Evolutionary conservation across 331 rosid genomes (phyloP).

Genomic region (Pyrus hybrid): DNA sequence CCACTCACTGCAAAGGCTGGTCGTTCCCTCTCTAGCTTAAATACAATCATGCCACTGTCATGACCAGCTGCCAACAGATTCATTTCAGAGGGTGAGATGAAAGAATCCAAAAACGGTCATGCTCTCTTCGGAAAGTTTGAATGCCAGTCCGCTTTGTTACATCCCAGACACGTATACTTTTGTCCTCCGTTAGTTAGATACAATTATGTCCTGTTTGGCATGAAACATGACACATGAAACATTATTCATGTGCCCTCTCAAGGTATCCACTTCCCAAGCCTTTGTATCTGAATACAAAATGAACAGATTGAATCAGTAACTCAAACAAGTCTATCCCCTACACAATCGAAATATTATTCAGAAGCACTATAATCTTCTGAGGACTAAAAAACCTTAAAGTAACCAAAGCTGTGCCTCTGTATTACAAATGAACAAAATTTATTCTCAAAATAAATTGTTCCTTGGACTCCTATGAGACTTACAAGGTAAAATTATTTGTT

Average conservation of each 20-base stretch:
- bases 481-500: neutral
- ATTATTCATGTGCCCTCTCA: slow-evolving; percentile 97
- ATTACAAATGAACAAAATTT: neutral
- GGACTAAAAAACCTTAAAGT: neutral
- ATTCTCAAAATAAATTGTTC: neutral
- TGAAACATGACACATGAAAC: slow-evolving; percentile 94
- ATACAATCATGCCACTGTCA: slow-evolving; percentile 96
- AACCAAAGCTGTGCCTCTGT: neutral
- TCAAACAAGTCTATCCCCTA: neutral
- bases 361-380: neutral
- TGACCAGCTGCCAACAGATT: slow-evolving; percentile 95
- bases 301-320: neutral
- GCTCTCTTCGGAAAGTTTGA: slow-evolving; percentile 93
- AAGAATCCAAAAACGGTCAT: slow-evolving; percentile 97
- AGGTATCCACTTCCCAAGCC: slow-evolving; percentile 96
- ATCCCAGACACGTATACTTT: slow-evolving; percentile 97
- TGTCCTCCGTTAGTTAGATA: slow-evolving; percentile 97
- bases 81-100: slow-evolving; percentile 94
- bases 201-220: slow-evolving; percentile 88
- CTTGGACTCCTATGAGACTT: neutral
- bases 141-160: slow-evolving; percentile 90
- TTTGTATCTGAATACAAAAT: slow-evolving; percentile 64
- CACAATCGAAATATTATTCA: neutral
- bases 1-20: slow-evolving; percentile 86
- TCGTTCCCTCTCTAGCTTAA: slow-evolving; percentile 91